A percentile compares a stretch with the other conserved stretches of the same genome.
Evolutionary conservation across 2,329 filamentous ascomycete species (phyloP).

Genomic region (Arachnomyces sp.): DNA sequence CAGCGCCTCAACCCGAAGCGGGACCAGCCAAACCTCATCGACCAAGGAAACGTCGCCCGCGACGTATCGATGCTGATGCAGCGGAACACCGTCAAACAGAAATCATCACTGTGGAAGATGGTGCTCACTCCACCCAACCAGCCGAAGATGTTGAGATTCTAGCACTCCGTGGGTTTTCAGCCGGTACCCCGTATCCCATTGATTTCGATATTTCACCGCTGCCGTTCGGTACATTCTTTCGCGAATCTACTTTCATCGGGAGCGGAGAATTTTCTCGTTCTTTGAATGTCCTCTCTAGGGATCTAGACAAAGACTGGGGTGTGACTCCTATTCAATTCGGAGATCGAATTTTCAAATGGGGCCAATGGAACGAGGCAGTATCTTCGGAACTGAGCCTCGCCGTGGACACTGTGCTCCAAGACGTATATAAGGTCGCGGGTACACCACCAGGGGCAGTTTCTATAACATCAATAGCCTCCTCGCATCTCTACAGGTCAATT

Average conservation of each 20-base stretch:
- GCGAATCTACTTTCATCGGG: conserved; percentile 49
- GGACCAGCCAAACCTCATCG: conserved; percentile 6
- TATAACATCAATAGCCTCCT: conserved; percentile 9
- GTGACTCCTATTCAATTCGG: conserved; percentile 30
- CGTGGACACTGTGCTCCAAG: not conserved
- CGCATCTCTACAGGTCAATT: conserved; percentile 32
- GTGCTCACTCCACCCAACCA: not conserved
- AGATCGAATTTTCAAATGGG: conserved; percentile 36
- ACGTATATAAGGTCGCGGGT: conserved; percentile 3
- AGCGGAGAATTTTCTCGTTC: conserved; percentile 45
- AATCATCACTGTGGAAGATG: not conserved
- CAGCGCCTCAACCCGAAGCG: conserved; percentile 6
- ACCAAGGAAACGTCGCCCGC: conserved; percentile 33
- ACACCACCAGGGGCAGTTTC: conserved; percentile 2
- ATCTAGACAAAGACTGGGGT: conserved; percentile 37
- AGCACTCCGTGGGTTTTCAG: conserved; percentile 35
- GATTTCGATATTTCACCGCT: conserved; percentile 48
- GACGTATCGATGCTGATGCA: conserved; percentile 38
- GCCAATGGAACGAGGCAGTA: conserved; percentile 49
- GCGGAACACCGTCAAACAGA: conserved; percentile 38
- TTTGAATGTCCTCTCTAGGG: conserved; percentile 31
- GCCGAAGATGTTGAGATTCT: conserved; percentile 7
- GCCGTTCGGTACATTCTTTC: conserved; percentile 46
- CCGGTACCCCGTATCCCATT: conserved; percentile 42
- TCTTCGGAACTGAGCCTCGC: conserved; percentile 35